These are phyloP conservation scores for Didymella keratinophila DNA, from an alignment of 2,329 filamentous ascomycete species.

Conservation along the genomic window DNA sequence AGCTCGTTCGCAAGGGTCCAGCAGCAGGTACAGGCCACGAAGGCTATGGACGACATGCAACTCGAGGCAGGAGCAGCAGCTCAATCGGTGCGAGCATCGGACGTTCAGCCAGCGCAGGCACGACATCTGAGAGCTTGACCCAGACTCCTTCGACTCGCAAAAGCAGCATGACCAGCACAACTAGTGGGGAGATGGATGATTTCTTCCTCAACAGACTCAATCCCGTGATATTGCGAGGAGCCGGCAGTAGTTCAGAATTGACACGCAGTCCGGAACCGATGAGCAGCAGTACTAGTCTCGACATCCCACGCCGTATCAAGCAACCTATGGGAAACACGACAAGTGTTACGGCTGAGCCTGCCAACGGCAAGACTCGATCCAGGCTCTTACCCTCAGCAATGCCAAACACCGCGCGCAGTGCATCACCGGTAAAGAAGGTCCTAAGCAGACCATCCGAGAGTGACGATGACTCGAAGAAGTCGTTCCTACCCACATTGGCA, in stretches of 20 bases:
- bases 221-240: slow-evolving; percentile 56
- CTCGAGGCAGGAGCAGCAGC: slow-evolving; percentile 71
- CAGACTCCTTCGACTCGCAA: slow-evolving; percentile 52
- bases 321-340: slow-evolving; percentile 31
- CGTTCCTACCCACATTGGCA: slow-evolving; percentile 43
- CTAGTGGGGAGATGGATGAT: slow-evolving; percentile 54
- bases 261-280: slow-evolving; percentile 48
- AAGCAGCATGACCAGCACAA: slow-evolving; percentile 54
- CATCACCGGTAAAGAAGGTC: slow-evolving; percentile 44
- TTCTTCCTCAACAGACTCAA: slow-evolving; percentile 56
- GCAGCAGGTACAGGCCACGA: slow-evolving; percentile 94
- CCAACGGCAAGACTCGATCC: slow-evolving; percentile 33
- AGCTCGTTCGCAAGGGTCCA: slow-evolving; percentile 72
- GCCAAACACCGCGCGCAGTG: slow-evolving; percentile 44
- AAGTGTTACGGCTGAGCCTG: slow-evolving; percentile 29
- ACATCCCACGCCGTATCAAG: slow-evolving; percentile 30
- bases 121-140: slow-evolving; percentile 45
- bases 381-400: slow-evolving; percentile 50
- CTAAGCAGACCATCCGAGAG: slow-evolving; percentile 46
- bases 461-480: slow-evolving; percentile 46
- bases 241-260: slow-evolving; percentile 50
- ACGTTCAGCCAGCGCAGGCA: slow-evolving; percentile 57
- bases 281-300: slow-evolving; percentile 47
- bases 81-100: slow-evolving; percentile 58
- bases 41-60: slow-evolving; percentile 74